Evolutionary conservation across 768 basidiomycete genomes (phyloP).

Genomic region (Nevesoporus exiguus): DNA sequence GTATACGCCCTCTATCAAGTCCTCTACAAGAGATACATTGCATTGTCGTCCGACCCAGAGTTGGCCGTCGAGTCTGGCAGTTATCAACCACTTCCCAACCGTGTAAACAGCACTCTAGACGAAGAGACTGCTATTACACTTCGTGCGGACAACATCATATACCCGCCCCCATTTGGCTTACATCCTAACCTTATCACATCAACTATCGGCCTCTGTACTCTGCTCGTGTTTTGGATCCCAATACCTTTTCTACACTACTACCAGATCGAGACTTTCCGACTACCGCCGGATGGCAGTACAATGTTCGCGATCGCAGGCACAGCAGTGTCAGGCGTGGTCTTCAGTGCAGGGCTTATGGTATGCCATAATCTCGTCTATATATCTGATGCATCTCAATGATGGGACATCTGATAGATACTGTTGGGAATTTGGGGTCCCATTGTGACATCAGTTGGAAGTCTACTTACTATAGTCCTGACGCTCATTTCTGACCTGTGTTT

Average conservation of each 20-base stretch:
- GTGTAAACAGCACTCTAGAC: constrained; percentile 31
- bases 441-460: constrained; percentile 81
- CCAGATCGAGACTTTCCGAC: constrained; percentile 61
- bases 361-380: constrained; percentile 8
- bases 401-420: constrained; percentile 49
- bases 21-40: constrained; percentile 76
- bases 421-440: constrained; percentile 87
- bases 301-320: constrained; percentile 62
- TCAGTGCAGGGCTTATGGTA: constrained; percentile 88
- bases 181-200: constrained; percentile 82
- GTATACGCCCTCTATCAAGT: constrained; percentile 80
- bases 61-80: constrained; percentile 34
- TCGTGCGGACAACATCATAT: constrained; percentile 35
- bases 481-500: constrained; percentile 76
- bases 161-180: constrained; percentile 77
- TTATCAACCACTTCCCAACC: constrained; percentile 45
- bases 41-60: constrained; percentile 64
- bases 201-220: constrained; percentile 73
- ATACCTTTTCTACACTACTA: constrained; percentile 69
- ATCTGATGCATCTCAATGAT: constrained; percentile 5
- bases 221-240: constrained; percentile 74
- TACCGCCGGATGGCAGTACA: constrained; percentile 51
- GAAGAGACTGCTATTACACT: constrained; percentile 17
- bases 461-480: constrained; percentile 93
- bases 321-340: constrained; percentile 65